These are phyloP conservation scores for Myochromella boudieri DNA, from an alignment of 768 basidiomycete genomes.

Conservation along the genomic window DNA sequence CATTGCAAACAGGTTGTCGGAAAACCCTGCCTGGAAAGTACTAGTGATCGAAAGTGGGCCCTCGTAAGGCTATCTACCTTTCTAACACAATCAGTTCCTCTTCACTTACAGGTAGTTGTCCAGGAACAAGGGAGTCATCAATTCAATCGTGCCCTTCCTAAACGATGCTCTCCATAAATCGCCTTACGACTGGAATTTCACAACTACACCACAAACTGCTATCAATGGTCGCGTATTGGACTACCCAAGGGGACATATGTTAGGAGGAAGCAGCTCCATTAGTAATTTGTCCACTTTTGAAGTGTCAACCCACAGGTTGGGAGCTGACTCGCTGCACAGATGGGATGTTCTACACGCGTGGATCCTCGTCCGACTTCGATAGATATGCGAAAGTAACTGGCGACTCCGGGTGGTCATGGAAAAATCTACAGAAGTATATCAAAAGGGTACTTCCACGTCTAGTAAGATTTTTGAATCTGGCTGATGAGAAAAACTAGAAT, in stretches of 20 bases:
- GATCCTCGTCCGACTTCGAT: slow-evolving; percentile 26
- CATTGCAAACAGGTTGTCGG: slow-evolving; percentile 13
- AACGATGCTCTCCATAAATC: slow-evolving; percentile 8
- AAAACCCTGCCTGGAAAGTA: slow-evolving; percentile 7
- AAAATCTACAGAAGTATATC: slow-evolving; percentile 19
- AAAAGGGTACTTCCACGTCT: slow-evolving; percentile 13
- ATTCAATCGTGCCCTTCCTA: slow-evolving; percentile 20
- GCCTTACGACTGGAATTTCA: slow-evolving; percentile 29
- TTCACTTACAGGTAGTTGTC: not conserved
- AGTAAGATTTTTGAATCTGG: not conserved
- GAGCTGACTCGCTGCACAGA: slow-evolving; percentile 9
- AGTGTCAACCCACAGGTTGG: not conserved
- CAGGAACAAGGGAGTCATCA: slow-evolving; percentile 20
- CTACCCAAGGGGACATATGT: slow-evolving; percentile 23
- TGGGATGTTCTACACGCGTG: slow-evolving; percentile 23
- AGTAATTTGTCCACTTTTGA: slow-evolving; percentile 12
- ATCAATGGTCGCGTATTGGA: slow-evolving; percentile 17
- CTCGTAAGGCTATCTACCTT: slow-evolving; percentile 5
- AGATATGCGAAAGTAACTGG: slow-evolving; percentile 22
- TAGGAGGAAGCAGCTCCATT: slow-evolving; percentile 31
- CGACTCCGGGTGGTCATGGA: slow-evolving; percentile 31
- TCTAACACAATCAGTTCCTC: not conserved
- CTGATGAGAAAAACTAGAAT: slow-evolving; percentile 11
- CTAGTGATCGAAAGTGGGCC: slow-evolving; percentile 13
- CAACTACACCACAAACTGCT: slow-evolving; percentile 22